phyloP scores from a whole-genome alignment of 2,329 filamentous ascomycete genomes.

The Diaporthe citri region DNA sequence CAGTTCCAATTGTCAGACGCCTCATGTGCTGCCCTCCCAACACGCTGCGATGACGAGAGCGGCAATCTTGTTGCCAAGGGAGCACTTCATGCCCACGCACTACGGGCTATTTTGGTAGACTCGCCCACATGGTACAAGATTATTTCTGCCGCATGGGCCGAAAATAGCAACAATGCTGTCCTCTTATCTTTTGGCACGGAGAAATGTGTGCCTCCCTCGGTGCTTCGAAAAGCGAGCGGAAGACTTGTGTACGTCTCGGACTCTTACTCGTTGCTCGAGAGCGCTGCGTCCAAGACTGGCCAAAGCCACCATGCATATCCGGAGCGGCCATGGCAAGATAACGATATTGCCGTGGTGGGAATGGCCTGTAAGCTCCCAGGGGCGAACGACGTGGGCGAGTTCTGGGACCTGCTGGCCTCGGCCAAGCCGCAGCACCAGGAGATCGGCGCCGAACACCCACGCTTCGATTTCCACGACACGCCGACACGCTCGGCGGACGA shows the following conservation, averaged over 20 bases:
- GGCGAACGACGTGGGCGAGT: conserved; percentile 39
- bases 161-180: neutral
- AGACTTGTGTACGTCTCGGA: conserved; percentile 41
- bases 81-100: conserved; percentile 47
- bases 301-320: neutral
- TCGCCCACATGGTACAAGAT: conserved; percentile 52
- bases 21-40: conserved; percentile 41
- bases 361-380: conserved; percentile 52
- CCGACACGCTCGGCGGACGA: neutral
- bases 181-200: conserved; percentile 52
- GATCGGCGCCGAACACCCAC: conserved; percentile 6
- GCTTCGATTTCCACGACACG: conserved; percentile 24
- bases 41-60: conserved; percentile 44
- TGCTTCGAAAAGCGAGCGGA: conserved; percentile 44
- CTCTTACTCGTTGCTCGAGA: neutral
- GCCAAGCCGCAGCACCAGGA: conserved; percentile 34
- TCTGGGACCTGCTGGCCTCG: conserved; percentile 42
- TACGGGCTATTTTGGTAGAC: conserved; percentile 51
- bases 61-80: conserved; percentile 41
- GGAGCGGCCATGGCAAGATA: conserved; percentile 14
- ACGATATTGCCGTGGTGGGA: conserved; percentile 53
- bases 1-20: conserved; percentile 51
- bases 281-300: neutral
- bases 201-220: conserved; percentile 50
- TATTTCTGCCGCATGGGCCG: conserved; percentile 45